Conservation (phyloP, 2,329 filamentous ascomycete species). For the Knufia fluminis region DNA sequence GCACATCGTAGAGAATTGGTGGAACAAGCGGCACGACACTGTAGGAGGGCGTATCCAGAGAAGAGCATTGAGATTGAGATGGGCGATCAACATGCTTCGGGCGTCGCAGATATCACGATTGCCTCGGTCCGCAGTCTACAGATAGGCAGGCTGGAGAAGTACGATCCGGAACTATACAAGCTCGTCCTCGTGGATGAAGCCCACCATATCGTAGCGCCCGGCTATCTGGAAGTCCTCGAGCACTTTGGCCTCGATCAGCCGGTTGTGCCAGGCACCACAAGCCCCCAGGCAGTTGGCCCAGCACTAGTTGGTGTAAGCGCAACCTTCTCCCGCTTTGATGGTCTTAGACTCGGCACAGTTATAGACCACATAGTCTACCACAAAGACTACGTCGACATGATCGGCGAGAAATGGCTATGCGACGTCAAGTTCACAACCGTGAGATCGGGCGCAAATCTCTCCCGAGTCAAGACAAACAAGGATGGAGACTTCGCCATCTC, state of each 20-base stretch:
- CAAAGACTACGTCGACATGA: constrained; percentile 72
- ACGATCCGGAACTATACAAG: constrained; percentile 71
- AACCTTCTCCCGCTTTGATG: constrained; percentile 69
- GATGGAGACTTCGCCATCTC: constrained; percentile 71
- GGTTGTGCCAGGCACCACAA: constrained; percentile 26
- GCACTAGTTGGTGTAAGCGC: constrained; percentile 85
- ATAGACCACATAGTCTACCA: constrained; percentile 97
- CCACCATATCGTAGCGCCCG: constrained; percentile 83
- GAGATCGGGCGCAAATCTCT: constrained; percentile 69
- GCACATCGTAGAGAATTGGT: constrained; percentile 89
- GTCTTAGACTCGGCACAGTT: constrained; percentile 67
- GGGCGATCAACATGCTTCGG: constrained; percentile 66
- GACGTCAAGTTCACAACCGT: constrained; percentile 94
- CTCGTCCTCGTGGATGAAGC: constrained; percentile 91
- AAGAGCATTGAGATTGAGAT: constrained; percentile 86
- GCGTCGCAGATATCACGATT: constrained; percentile 81
- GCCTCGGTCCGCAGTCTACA: constrained; percentile 80
- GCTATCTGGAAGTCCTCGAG: constrained; percentile 65
- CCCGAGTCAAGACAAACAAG: constrained; percentile 52
- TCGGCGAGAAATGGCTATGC: constrained; percentile 83
- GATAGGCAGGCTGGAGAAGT: constrained; percentile 68
- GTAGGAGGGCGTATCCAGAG: constrained; percentile 66
- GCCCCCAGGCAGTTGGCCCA: constrained; percentile 35
- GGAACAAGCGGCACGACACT: constrained; percentile 85
- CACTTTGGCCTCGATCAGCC: constrained; percentile 63